These are phyloP conservation scores for Sphagnum tenellum DNA, from an alignment of 225 moss, liverwort and hornwort genomes.

Conservation along the genomic window DNA sequence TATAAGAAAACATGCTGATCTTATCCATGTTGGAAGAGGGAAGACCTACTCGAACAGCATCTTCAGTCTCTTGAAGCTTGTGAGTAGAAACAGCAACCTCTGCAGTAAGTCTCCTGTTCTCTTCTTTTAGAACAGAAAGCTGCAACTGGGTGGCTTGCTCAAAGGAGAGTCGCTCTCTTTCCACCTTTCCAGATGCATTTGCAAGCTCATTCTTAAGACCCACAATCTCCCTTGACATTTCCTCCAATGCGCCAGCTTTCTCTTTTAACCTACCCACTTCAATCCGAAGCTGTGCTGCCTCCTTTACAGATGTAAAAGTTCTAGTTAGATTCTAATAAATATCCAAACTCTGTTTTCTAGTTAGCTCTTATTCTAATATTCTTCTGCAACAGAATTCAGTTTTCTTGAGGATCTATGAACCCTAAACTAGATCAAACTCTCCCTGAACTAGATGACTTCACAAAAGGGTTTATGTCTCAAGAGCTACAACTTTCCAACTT, in stretches of 20 bases:
- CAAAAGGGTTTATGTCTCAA: too few species aligned
- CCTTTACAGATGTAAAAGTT: not conserved
- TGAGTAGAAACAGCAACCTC: constrained; percentile 13
- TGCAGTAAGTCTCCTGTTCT: constrained; percentile 29
- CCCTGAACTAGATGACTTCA: too few species aligned
- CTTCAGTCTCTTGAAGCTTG: constrained; percentile 32
- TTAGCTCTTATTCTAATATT: not conserved
- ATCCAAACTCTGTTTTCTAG: not conserved
- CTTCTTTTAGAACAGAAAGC: constrained; percentile 25
- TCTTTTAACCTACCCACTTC: constrained; percentile 30
- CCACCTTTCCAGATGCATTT: constrained; percentile 4
- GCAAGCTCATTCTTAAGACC: constrained; percentile 21
- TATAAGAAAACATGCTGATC: too few species aligned
- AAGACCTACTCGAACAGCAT: constrained; percentile 40
- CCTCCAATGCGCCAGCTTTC: constrained; percentile 15
- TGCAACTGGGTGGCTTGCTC: constrained; percentile 16
- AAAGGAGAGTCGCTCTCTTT: constrained; percentile 10
- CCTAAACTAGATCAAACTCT: too few species aligned
- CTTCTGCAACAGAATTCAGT: too few species aligned
- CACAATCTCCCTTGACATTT: constrained; percentile 26
- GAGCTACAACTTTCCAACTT: too few species aligned
- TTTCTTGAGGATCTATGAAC: too few species aligned
- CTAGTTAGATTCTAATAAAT: not conserved
- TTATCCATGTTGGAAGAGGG: not conserved
- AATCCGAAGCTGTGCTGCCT: constrained; percentile 23